These are phyloP conservation scores for Dipodascus geniculatus DNA, from an alignment of 805 yeast species.

Conservation along the genomic window DNA sequence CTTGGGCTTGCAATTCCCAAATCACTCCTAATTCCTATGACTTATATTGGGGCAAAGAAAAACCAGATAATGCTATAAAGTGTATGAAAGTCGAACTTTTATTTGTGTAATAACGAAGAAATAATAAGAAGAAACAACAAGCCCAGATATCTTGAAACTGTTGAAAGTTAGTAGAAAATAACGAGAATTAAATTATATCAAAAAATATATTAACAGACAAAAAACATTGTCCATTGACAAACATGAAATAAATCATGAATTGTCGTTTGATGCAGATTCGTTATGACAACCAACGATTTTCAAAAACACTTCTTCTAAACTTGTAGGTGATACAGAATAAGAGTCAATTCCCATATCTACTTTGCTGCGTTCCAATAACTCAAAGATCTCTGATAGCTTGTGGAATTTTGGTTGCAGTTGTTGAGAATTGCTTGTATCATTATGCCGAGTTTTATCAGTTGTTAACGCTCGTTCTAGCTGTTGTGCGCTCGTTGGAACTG, in stretches of 20 bases:
- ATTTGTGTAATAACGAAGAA: neutral
- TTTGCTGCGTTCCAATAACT: slow-evolving; percentile 8
- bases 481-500: slow-evolving; percentile 17
- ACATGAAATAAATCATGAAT: neutral
- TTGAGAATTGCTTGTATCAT: no score
- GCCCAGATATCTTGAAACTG: no score
- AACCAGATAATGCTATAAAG: neutral
- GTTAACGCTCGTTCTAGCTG: slow-evolving; percentile 9
- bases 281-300: slow-evolving; percentile 21
- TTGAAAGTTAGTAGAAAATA: no score
- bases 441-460: neutral
- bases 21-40: no score
- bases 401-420: neutral
- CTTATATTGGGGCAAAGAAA: neutral
- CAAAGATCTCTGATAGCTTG: slow-evolving; percentile 14
- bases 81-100: neutral
- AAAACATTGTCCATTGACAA: no score
- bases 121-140: no score
- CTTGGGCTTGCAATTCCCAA: neutral
- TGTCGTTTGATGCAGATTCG: slow-evolving; percentile 1
- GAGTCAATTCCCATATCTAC: slow-evolving; percentile 14
- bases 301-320: slow-evolving; percentile 25
- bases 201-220: no score
- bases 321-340: slow-evolving; percentile 23
- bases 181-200: no score